phyloP scores from a whole-genome alignment of 306 rosid species.

The Acacia melanoxylon region DNA sequence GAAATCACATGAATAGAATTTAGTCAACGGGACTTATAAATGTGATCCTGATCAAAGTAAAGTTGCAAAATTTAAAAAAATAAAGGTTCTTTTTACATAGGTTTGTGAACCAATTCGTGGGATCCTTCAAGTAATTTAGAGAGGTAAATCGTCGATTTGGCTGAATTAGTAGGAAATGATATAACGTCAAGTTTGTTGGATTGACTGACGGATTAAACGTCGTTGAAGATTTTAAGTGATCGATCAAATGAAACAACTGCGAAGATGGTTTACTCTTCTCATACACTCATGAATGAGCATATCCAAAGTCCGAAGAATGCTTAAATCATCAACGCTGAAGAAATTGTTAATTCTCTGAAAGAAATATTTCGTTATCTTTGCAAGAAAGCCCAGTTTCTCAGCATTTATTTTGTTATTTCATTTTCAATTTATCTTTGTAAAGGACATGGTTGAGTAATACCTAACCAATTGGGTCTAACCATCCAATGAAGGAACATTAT shows the following conservation, averaged over 20 bases:
- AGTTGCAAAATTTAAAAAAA: neutral
- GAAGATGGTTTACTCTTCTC: neutral
- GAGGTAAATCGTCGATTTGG: too few relatives aligned
- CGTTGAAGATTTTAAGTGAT: neutral
- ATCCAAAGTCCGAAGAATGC: neutral
- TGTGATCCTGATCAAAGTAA: neutral
- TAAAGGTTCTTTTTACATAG: neutral
- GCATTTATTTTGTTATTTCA: neutral
- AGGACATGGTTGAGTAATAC: neutral
- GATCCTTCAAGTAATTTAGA: too few relatives aligned
- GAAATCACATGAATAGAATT: neutral
- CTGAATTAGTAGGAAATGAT: neutral
- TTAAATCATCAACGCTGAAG: neutral
- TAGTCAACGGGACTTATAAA: neutral
- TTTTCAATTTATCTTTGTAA: neutral
- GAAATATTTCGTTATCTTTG: neutral
- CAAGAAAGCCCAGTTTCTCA: neutral
- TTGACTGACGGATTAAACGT: too few relatives aligned
- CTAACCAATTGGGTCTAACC: neutral
- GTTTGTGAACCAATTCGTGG: neutral
- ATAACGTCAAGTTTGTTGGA: neutral
- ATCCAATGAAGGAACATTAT: neutral
- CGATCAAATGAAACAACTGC: neutral
- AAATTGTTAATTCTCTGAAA: neutral
- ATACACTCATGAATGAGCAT: neutral